Evolutionary conservation across 345 rosid species (phyloP), one percentile per base, ranked within the genome.

Genomic region (Populus davidiana): DNA sequence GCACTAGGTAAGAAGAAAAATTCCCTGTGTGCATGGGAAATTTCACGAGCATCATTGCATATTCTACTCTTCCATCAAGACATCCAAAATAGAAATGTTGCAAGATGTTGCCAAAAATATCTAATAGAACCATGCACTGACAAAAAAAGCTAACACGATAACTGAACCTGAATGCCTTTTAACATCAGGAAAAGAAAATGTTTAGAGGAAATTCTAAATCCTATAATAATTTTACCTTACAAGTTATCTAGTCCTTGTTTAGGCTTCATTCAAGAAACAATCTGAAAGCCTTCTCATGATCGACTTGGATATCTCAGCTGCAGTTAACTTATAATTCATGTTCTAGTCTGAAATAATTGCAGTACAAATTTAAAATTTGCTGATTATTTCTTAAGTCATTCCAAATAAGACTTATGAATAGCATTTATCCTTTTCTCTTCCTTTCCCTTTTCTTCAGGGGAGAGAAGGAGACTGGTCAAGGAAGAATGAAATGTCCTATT

Each of bases 1-100:
- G 98, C 50, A 87, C 87, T 71, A 94, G 78, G 83, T 93, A 94
- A 71, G 98, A 94, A 44, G 93, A 85, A 82, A 78, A 85, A 71
- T 88, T 75, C 79, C 92, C 97, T 93, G 84, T 74, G 31, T 21
- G 50, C 80, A 83, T 50, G 80, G 71, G 73, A 66, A 54, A 56
- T 65, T 21, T 35, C 10, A 29, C 12, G 17, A 71, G 36, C 66
- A 69, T 8, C 17, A 47, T 76, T 39, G 65, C 14, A 5, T 9
- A n/a, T 16, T 38, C 62, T 43, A 41, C 54, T 68, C 43, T 41
- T 64, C 43, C 49, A 47, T 49, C 59, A 16, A 75, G 75, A 38
- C 21, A 31, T 25, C 41, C 13, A 21, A 39, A 38, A 61, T 70
- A 31, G 33, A 7, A 64, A 67, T 44, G 52, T 17, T 25, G 72